These are phyloP conservation scores for Aristolochia californica DNA, from an alignment of 164 flowering plant genomes.

Conservation along the genomic window DNA sequence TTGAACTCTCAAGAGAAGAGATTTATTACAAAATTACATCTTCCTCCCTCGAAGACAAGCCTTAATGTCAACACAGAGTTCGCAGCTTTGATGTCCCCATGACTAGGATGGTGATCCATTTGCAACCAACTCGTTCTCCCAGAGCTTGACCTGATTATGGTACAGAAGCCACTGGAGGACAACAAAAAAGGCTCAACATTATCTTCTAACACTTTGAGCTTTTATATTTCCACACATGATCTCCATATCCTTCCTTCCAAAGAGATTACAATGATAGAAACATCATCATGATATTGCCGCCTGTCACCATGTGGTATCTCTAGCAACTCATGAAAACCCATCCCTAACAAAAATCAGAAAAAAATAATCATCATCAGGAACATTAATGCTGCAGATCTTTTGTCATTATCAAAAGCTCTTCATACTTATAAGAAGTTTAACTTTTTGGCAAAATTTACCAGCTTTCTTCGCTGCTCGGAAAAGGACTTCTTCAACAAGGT, in stretches of 20 bases:
- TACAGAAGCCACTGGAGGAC: slow-evolving; percentile 15
- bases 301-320: slow-evolving; percentile 81
- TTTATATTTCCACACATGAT: slow-evolving; percentile 48
- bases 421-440: neutral
- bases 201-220: slow-evolving; percentile 11
- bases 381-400: too few species aligned
- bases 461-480: slow-evolving; percentile 90
- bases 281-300: slow-evolving; percentile 66
- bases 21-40: slow-evolving; percentile 35
- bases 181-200: slow-evolving; percentile 13
- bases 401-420: neutral
- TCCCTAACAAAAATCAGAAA: slow-evolving; percentile 30
- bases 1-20: slow-evolving; percentile 19
- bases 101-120: slow-evolving; percentile 14
- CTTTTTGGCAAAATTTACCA: slow-evolving; percentile 49
- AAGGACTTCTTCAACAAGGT: slow-evolving; percentile 69
- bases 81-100: slow-evolving; percentile 30
- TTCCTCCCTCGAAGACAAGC: slow-evolving; percentile 22
- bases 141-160: slow-evolving; percentile 13
- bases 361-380: neutral
- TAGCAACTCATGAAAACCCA: slow-evolving; percentile 68
- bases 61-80: slow-evolving; percentile 20
- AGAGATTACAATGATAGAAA: slow-evolving; percentile 61
- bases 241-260: slow-evolving; percentile 78
- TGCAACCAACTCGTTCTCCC: slow-evolving; percentile 1